A percentile compares a stretch with the other conserved stretches of the same genome.
Conservation (phyloP, 345 rosid genomes). For the Adansonia digitata region DNA sequence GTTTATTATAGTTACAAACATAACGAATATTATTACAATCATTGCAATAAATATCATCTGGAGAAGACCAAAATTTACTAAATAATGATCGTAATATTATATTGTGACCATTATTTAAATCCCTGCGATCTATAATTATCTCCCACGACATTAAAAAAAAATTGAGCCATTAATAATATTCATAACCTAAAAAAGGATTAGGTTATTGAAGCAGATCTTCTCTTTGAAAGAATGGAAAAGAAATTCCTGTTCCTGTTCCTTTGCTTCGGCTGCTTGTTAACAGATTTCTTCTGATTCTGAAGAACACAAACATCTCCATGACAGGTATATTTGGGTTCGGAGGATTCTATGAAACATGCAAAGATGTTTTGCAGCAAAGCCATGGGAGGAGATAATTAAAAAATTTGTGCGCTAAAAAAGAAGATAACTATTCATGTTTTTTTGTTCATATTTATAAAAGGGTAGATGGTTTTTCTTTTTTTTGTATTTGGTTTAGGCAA, state of each 20-base stretch:
- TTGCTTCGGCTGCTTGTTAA: constrained; percentile 10
- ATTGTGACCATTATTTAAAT: too few relatives aligned
- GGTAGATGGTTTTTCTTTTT: not conserved
- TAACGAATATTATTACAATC: too few relatives aligned
- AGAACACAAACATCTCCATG: constrained; percentile 38
- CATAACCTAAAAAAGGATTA: not conserved
- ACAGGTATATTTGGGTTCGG: constrained; percentile 24
- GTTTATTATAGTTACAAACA: too few relatives aligned
- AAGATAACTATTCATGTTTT: not conserved
- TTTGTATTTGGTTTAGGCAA: not conserved
- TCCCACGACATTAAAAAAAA: too few relatives aligned
- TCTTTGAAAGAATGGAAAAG: constrained; percentile 1
- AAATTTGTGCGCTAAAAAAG: not conserved
- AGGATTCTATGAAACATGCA: constrained; percentile 28
- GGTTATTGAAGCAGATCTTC: not conserved
- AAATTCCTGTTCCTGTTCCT: not conserved
- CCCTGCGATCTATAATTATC: too few relatives aligned
- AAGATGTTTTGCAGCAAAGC: constrained; percentile 30
- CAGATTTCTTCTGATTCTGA: not conserved
- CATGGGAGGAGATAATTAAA: constrained; percentile 17
- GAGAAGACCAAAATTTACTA: too few relatives aligned
- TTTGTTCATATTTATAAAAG: not conserved
- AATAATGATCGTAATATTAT: too few relatives aligned
- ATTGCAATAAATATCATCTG: too few relatives aligned
- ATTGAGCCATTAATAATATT: too few relatives aligned